Base-by-base conservation (phyloP, 495 filamentous ascomycete genomes). In the Cryomyces minteri region DNA sequence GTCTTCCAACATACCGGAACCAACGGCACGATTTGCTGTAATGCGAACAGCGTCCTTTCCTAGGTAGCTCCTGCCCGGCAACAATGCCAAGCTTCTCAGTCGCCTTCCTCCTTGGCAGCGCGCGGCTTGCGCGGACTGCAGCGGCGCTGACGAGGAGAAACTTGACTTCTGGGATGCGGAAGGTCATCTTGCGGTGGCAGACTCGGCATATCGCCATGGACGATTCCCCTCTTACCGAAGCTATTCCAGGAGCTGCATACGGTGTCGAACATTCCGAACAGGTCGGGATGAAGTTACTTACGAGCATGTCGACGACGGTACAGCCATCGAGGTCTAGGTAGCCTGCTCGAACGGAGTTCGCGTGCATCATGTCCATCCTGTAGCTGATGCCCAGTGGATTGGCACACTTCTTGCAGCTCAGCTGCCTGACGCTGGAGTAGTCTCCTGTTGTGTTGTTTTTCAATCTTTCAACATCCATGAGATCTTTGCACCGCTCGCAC, bases 321-420 rank as follows among this genome's bases (percentile, higher is more conserved):
- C 85, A 92, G 2, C 80, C 83, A 29, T 80, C 73, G 5, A 84
- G 62, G 59, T 94, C 88, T 41, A 94, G 64, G 58, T 90, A 90
- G 2, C 87, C 84, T 34, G 82, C 85, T 43, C 87, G 70, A 30
- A 72, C 71, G 6, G 83, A 82, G 60, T 78, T 76, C 40, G 70
- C 66, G 60, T 94, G 88, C 52, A 94, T 74, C 37, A 88, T 58
- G 53, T 90, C 79, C 51, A 66, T 68, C 45, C 85, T 73, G 60
- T 80, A 94, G 18, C 66, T 70, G 43, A 84, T 67, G n/a, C 68
- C 72, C 45, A 87, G 71, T 0, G 68, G 52, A 48, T 70, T 74
- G 6, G 81, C 76, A 55, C 86, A 94, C 55, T 93, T 92, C 45
- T 71, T 79, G 69, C 87, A 94, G 37, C 67, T 67, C 47, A 54